Evolutionary conservation across 169 alveolate genomes (phyloP).

Genomic region (Eimeria tenella): DNA sequence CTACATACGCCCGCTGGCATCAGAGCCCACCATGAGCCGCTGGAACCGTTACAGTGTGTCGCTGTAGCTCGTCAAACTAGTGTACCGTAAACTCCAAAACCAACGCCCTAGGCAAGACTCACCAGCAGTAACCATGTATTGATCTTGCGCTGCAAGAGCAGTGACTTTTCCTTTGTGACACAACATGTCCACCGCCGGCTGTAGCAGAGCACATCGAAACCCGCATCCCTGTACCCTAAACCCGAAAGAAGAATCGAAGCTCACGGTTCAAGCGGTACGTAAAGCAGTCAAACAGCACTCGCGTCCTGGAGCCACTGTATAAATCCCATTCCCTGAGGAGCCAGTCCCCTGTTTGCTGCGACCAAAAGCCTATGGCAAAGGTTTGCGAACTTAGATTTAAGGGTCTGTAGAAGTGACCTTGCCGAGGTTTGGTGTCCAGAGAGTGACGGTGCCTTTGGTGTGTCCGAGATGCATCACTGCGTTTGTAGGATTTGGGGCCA

Average conservation of each 20-base stretch:
- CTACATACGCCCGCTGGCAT: too few relatives aligned
- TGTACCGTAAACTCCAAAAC: neutral
- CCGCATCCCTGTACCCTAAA: neutral
- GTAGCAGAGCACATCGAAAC: slow-evolving; percentile 23
- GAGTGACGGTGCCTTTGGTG: slow-evolving; percentile 91
- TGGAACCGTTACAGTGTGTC: too few relatives aligned
- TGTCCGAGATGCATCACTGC: slow-evolving; percentile 94
- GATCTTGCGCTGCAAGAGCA: slow-evolving; percentile 47
- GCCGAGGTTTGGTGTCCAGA: slow-evolving; percentile 93
- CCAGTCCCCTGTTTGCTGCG: slow-evolving; percentile 3
- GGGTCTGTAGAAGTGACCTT: neutral
- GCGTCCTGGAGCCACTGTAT: neutral
- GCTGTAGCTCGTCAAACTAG: too few relatives aligned
- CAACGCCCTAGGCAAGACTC: neutral
- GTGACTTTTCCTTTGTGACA: slow-evolving; percentile 78
- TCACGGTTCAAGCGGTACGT: neutral
- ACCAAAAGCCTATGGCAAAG: neutral
- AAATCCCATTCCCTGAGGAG: neutral
- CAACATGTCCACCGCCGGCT: slow-evolving; percentile 80
- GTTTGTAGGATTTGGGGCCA: slow-evolving; percentile 89
- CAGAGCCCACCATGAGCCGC: too few relatives aligned
- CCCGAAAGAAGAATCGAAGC: neutral
- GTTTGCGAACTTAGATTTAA: too few relatives aligned
- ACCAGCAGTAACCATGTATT: slow-evolving; percentile 78
- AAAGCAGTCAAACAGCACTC: neutral